phyloP scores from a whole-genome alignment of 768 basidiomycete species.

The Postia placenta region DNA sequence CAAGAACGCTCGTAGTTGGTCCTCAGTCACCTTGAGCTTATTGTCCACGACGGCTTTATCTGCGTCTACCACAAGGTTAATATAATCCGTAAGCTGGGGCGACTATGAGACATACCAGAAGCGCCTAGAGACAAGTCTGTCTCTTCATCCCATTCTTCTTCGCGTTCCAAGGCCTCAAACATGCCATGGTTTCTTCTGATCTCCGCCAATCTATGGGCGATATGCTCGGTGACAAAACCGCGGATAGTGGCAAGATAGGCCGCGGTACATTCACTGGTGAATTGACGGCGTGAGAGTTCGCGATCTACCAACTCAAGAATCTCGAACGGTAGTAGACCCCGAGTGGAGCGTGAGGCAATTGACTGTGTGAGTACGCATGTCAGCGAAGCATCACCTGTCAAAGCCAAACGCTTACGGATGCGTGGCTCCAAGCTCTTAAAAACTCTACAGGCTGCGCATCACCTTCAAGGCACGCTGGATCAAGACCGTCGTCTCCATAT shows the following conservation, averaged over 20 bases:
- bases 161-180: conserved; percentile 72
- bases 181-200: conserved; percentile 71
- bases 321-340: conserved; percentile 80
- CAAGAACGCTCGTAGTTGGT: conserved; percentile 74
- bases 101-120: conserved; percentile 37
- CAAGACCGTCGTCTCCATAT: conserved; percentile 96
- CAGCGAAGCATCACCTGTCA: not conserved
- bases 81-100: not conserved
- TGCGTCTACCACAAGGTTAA: conserved; percentile 37
- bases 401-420: conserved; percentile 43
- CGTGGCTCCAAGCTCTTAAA: conserved; percentile 80
- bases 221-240: conserved; percentile 60
- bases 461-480: conserved; percentile 94
- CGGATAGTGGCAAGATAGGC: conserved; percentile 66
- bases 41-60: conserved; percentile 82
- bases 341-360: conserved; percentile 49
- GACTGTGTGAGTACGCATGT: conserved; percentile 36
- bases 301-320: conserved; percentile 66
- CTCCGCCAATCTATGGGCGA: conserved; percentile 60
- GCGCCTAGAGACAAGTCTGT: conserved; percentile 75
- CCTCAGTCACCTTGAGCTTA: conserved; percentile 79
- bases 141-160: conserved; percentile 71
- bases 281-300: conserved; percentile 52
- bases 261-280: conserved; percentile 63
- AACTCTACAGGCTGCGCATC: conserved; percentile 93